These are phyloP conservation scores for Setaria viridis DNA, from an alignment of 202 grass and related monocot species.

Conservation along the genomic window DNA sequence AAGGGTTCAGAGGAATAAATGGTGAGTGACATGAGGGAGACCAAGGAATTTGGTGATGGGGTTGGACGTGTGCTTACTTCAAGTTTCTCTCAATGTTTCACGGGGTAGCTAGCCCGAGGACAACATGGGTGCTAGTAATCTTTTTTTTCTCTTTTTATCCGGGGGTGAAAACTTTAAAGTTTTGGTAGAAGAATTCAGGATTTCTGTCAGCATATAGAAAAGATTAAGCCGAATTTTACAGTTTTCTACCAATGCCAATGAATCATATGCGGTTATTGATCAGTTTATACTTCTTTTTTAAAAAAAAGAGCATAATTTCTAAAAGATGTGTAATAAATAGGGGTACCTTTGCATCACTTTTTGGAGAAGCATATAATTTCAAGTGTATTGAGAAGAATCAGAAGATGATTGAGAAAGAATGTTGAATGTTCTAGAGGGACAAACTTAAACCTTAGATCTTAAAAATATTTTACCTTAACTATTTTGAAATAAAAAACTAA, in stretches of 20 bases:
- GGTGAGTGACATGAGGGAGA: neutral
- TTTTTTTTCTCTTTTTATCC: neutral
- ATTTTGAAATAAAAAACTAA: too few relatives aligned
- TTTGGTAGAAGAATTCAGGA: slow-evolving; percentile 1
- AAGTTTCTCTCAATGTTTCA: neutral
- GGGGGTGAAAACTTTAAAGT: neutral
- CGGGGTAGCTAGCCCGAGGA: too few relatives aligned
- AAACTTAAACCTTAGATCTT: too few relatives aligned
- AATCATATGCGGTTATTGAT: neutral
- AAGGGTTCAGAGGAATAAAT: slow-evolving; percentile 49
- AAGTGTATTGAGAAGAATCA: too few relatives aligned
- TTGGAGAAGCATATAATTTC: too few relatives aligned
- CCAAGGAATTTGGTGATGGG: neutral
- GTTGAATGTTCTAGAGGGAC: too few relatives aligned
- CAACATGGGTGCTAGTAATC: neutral
- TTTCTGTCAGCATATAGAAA: neutral
- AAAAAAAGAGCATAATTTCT: too few relatives aligned
- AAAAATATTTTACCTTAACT: too few relatives aligned
- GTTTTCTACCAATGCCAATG: neutral
- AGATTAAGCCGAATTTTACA: neutral
- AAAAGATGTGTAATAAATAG: too few relatives aligned
- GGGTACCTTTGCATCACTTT: too few relatives aligned
- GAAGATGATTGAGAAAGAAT: too few relatives aligned
- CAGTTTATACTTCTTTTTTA: too few relatives aligned
- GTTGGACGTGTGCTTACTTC: slow-evolving; percentile 6